Base-by-base conservation (phyloP, 192 early-diverging fungal genomes). In the Podila epigama region DNA sequence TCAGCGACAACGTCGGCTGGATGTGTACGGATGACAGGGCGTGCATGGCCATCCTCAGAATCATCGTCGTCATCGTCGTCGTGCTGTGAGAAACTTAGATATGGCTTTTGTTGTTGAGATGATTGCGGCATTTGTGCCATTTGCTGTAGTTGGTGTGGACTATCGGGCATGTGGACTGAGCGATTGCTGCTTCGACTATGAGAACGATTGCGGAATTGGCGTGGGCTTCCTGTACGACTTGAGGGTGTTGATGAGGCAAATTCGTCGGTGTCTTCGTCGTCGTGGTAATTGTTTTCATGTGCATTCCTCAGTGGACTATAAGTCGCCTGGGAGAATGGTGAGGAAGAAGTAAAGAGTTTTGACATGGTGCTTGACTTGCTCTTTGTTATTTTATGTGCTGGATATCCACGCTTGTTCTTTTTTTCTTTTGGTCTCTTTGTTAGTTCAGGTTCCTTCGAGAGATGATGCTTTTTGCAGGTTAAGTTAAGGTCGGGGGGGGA, bases 221-320 rank as follows among this genome's bases (percentile, higher is more conserved):
- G 62, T 9, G 28, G 36, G 29, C 39, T 32, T 5, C n/a, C 25
- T 25, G 15, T 39, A 15, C 13, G 4, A 63, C 29, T 32, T 8
- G 31, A 60, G 20, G 58, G 9, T 42, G 58, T 41, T 59, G 58
- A n/a, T 33, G 32, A 57, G 35, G 55, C 16, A 20, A 22, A 22
- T 18, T 6, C 5, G 6, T 18, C 18, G 48, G 48, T 18, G 18
- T 72, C 69, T 44, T 52, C 59, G 25, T 75, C 60, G 64, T 75
- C 65, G 65, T 68, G 54, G 65, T 66, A 58, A 1, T 55, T 57
- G 39, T 20, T 22, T 15, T 75, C 71, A 36, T 75, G 71, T 61
- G 71, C n/a, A 31, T 32, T 66, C 59, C 70, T 58, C 29, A 75
- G 39, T n/a, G 71, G 71, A 66, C 63, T 75, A 22, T 75, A 75